Conservation (phyloP, 257 asterid genomes). For the Perilla frutescens region DNA sequence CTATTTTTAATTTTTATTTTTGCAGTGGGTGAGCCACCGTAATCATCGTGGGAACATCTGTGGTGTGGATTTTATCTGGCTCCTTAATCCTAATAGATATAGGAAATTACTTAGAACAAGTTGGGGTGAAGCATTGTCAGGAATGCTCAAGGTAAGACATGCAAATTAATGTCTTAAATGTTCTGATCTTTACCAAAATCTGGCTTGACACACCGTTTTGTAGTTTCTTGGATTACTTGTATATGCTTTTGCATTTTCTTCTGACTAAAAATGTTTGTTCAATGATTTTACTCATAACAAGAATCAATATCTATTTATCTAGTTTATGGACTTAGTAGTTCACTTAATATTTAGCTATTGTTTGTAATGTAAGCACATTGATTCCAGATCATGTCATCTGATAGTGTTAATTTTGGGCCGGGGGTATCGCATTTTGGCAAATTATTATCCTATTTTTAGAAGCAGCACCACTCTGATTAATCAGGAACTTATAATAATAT, state of each 20-base stretch:
- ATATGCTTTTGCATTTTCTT: not conserved
- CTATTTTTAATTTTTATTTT: constrained; percentile 2
- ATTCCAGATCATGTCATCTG: too few relatives aligned
- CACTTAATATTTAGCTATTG: not conserved
- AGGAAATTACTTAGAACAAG: constrained; percentile 81
- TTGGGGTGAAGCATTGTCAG: constrained; percentile 97
- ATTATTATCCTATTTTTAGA: too few relatives aligned
- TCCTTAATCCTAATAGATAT: constrained; percentile 90
- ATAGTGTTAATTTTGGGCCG: too few relatives aligned
- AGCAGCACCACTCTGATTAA: too few relatives aligned
- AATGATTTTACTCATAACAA: not conserved
- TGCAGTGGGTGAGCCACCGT: constrained; percentile 98
- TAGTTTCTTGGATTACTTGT: not conserved
- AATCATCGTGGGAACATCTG: constrained; percentile 98
- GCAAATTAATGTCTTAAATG: not conserved
- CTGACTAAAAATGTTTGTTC: not conserved
- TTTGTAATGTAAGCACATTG: not conserved
- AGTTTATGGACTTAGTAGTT: not conserved
- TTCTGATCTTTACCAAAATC: too few relatives aligned
- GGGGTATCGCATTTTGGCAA: too few relatives aligned
- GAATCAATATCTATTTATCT: not conserved
- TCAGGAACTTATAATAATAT: too few relatives aligned
- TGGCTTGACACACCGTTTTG: too few relatives aligned
- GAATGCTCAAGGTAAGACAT: constrained; percentile 84
- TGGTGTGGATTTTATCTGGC: constrained; percentile 99